phyloP scores from a whole-genome alignment of 495 filamentous ascomycete genomes.

The Pseudotulostoma volvatum region DNA sequence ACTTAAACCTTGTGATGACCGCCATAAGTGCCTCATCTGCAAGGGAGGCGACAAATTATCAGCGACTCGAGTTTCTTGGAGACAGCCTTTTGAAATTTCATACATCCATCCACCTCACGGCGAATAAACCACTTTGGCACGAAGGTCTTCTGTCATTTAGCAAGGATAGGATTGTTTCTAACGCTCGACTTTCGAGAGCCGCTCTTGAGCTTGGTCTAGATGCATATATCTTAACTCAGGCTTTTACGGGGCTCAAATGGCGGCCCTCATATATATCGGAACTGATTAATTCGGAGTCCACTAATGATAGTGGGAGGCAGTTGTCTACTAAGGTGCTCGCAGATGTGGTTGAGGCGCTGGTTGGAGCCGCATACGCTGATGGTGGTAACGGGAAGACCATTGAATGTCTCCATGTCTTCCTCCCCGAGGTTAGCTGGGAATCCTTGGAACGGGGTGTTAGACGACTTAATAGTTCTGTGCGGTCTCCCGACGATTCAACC shows the following conservation, averaged over 20 bases:
- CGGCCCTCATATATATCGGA: slow-evolving; percentile 42
- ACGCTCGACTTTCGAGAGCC: slow-evolving; percentile 47
- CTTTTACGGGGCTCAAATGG: slow-evolving; percentile 61
- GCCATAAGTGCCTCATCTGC: slow-evolving; percentile 57
- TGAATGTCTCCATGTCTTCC: slow-evolving; percentile 44
- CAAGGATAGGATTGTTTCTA: slow-evolving; percentile 58
- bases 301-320: slow-evolving; percentile 12
- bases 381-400: slow-evolving; percentile 48
- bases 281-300: slow-evolving; percentile 6
- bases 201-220: slow-evolving; percentile 49
- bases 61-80: slow-evolving; percentile 78
- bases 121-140: slow-evolving; percentile 50
- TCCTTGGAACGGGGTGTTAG: slow-evolving; percentile 17
- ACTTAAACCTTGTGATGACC: slow-evolving; percentile 44
- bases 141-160: slow-evolving; percentile 59
- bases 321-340: slow-evolving; percentile 71
- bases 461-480: slow-evolving; percentile 15
- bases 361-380: slow-evolving; percentile 61
- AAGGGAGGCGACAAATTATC: slow-evolving; percentile 50
- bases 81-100: slow-evolving; percentile 74
- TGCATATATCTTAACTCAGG: slow-evolving; percentile 51
- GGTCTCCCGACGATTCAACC: slow-evolving; percentile 5
- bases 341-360: slow-evolving; percentile 76
- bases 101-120: slow-evolving; percentile 48
- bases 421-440: slow-evolving; percentile 45